Conservation (phyloP, 2,329 filamentous ascomycete species). For the Aureobasidium sp. region DNA sequence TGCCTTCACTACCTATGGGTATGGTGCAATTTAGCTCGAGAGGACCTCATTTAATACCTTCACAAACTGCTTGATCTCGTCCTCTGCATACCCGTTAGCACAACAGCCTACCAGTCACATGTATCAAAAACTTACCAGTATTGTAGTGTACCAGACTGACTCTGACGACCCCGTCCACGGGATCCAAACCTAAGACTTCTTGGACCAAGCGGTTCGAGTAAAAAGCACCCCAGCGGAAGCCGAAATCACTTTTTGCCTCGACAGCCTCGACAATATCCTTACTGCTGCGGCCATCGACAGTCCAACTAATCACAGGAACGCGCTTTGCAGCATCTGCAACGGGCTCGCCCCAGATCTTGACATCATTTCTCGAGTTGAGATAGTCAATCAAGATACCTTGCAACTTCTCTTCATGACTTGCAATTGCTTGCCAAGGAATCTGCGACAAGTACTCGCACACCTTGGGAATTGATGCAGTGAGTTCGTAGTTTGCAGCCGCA, state of each 20-base stretch:
- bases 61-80: constrained; percentile 50
- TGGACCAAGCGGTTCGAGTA: constrained; percentile 58
- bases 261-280: constrained; percentile 55
- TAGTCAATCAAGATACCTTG: constrained; percentile 55
- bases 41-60: constrained; percentile 45
- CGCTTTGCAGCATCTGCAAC: constrained; percentile 42
- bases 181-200: constrained; percentile 50
- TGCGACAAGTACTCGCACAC: constrained; percentile 49
- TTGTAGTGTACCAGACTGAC: constrained; percentile 72
- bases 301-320: constrained; percentile 62
- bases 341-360: constrained; percentile 54
- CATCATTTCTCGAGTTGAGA: constrained; percentile 44
- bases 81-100: constrained; percentile 33
- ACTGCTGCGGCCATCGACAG: constrained; percentile 50
- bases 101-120: background rate
- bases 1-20: background rate
- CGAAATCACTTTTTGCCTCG: constrained; percentile 52
- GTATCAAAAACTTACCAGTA: constrained; percentile 43
- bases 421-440: constrained; percentile 45
- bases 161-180: constrained; percentile 56
- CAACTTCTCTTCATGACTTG: constrained; percentile 53
- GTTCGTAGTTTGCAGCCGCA: constrained; percentile 64
- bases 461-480: constrained; percentile 54
- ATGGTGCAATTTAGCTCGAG: background rate
- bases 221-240: constrained; percentile 61